phyloP scores from a whole-genome alignment of 768 basidiomycete species.

The Pisolithus sp. region DNA sequence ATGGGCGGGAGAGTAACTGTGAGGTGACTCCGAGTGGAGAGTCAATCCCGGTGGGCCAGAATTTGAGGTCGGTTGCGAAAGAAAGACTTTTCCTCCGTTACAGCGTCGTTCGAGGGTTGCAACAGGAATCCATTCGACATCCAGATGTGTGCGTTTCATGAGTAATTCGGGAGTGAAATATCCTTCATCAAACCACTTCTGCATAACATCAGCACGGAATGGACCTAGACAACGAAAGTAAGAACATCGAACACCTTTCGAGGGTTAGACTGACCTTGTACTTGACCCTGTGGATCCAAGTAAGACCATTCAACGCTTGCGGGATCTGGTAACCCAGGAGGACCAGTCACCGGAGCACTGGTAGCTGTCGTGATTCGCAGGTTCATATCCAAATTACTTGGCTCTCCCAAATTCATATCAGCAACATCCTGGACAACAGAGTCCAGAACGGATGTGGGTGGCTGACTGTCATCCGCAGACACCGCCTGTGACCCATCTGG shows the following conservation, averaged over 20 bases:
- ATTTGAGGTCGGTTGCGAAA: constrained; percentile 40
- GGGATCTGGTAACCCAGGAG: constrained; percentile 47
- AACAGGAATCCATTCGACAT: constrained; percentile 62
- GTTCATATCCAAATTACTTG: constrained; percentile 5
- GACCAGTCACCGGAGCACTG: constrained; percentile 20
- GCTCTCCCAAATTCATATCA: constrained; percentile 12
- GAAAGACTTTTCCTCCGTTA: constrained; percentile 54
- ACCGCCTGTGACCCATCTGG: constrained; percentile 7
- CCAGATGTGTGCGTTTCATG: constrained; percentile 74
- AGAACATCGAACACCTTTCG: background rate
- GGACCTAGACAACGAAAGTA: constrained; percentile 52
- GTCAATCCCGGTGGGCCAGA: constrained; percentile 49
- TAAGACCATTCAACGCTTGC: constrained; percentile 82
- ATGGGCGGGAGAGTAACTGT: constrained; percentile 35
- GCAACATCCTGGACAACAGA: constrained; percentile 8
- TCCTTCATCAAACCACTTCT: constrained; percentile 88
- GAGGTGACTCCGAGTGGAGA: constrained; percentile 44
- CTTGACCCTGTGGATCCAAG: constrained; percentile 83
- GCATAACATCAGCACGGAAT: constrained; percentile 85
- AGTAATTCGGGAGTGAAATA: constrained; percentile 82
- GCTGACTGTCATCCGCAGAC: constrained; percentile 2
- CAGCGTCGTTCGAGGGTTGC: constrained; percentile 50
- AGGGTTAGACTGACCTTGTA: constrained; percentile 61
- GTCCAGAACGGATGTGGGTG: constrained; percentile 7
- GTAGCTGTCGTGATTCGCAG: constrained; percentile 3